phyloP scores from a whole-genome alignment of 192 early-diverging fungal species.

The Phycomyces nitens region DNA sequence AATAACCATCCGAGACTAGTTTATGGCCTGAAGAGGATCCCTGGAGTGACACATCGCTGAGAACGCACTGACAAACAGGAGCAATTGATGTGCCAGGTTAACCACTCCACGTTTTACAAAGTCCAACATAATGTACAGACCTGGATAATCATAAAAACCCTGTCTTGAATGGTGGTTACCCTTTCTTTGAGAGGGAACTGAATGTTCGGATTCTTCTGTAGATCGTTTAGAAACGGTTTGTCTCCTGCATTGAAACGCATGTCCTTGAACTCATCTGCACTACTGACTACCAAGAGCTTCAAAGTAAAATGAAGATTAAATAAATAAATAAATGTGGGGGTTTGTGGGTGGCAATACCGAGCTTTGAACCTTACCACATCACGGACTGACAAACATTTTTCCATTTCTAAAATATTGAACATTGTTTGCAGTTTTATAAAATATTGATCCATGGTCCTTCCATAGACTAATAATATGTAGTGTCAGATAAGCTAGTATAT shows the following conservation, averaged over 20 bases:
- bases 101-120: background rate
- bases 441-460: constrained; percentile 35
- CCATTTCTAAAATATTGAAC: constrained; percentile 14
- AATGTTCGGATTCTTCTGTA: constrained; percentile 35
- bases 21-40: constrained; percentile 17
- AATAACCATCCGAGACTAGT: constrained; percentile 16
- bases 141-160: constrained; percentile 30
- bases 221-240: constrained; percentile 29
- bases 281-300: constrained; percentile 28
- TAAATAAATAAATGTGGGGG: background rate
- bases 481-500: too few relatives aligned
- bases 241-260: constrained; percentile 25
- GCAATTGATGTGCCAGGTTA: background rate
- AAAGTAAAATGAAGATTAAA: background rate
- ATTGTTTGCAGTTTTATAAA: constrained; percentile 34
- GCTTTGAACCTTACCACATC: constrained; percentile 13
- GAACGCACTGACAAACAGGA: constrained; percentile 21
- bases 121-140: constrained; percentile 5
- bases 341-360: background rate
- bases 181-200: constrained; percentile 28
- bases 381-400: background rate
- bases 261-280: constrained; percentile 25
- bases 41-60: constrained; percentile 28
- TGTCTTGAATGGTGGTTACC: constrained; percentile 19
- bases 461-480: too few relatives aligned